These are phyloP conservation scores for Microcos paniculata DNA, from an alignment of 345 rosid genomes.

Conservation along the genomic window DNA sequence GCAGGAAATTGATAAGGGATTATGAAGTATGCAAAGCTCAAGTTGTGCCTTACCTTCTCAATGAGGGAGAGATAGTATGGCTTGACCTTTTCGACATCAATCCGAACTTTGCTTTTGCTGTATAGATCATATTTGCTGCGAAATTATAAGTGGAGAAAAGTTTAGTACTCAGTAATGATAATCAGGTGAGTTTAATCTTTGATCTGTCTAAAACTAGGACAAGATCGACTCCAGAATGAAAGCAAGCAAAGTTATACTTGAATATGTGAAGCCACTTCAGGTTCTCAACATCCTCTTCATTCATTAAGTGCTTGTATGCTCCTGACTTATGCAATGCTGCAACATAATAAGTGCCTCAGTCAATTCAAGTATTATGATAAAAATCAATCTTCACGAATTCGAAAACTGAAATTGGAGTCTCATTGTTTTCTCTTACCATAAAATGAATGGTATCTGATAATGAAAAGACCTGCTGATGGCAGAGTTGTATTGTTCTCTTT, in stretches of 20 bases:
- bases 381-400: neutral
- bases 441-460: constrained; percentile 69
- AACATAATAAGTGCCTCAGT: neutral
- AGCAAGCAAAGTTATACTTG: constrained; percentile 40
- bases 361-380: neutral
- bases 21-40: neutral
- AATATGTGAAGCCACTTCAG: constrained; percentile 65
- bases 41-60: constrained; percentile 35
- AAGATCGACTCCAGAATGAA: neutral
- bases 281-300: constrained; percentile 56
- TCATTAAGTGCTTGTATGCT: constrained; percentile 59
- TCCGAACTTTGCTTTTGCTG: constrained; percentile 63
- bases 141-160: neutral
- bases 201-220: neutral
- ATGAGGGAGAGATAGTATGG: constrained; percentile 65
- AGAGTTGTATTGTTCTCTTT: constrained; percentile 53
- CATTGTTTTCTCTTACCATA: constrained; percentile 33
- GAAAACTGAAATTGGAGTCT: neutral
- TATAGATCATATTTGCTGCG: constrained; percentile 69
- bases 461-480: constrained; percentile 68
- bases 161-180: neutral
- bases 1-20: neutral
- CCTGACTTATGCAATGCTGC: constrained; percentile 59
- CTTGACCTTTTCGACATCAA: constrained; percentile 61
- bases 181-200: neutral